These are phyloP conservation scores for Pythium phragmiticola DNA, from an alignment of 352 stramenopile genomes.

Conservation along the genomic window DNA sequence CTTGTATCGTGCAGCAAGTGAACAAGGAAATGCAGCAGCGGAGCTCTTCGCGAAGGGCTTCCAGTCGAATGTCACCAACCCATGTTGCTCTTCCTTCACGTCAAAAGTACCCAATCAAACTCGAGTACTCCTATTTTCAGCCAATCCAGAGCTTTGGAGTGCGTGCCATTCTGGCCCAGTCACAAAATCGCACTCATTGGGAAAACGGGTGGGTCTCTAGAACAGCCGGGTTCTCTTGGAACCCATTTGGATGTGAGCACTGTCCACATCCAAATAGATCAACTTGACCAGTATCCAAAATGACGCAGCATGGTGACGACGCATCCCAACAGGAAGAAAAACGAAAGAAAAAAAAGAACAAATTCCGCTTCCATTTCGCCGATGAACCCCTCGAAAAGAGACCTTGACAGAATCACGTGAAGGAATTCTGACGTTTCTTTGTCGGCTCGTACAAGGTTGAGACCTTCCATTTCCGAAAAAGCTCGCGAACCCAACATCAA, in stretches of 20 bases:
- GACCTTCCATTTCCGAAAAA: background rate
- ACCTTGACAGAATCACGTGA: background rate
- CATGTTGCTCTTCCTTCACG: slow-evolving; percentile 19
- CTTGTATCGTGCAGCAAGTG: background rate
- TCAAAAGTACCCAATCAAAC: slow-evolving; percentile 30
- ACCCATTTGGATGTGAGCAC: background rate
- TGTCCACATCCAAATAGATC: background rate
- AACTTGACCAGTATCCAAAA: slow-evolving; percentile 10
- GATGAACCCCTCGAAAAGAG: slow-evolving; percentile 9
- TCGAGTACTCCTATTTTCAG: slow-evolving; percentile 5
- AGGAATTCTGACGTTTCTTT: background rate
- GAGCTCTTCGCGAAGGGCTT: slow-evolving; percentile 6
- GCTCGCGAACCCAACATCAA: background rate
- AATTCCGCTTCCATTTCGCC: background rate
- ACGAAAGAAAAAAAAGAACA: slow-evolving; percentile 17
- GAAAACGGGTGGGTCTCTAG: slow-evolving; percentile 1
- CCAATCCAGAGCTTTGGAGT: slow-evolving; percentile 23
- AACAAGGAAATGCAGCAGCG: slow-evolving; percentile 3
- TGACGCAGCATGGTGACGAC: background rate
- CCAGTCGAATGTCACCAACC: slow-evolving; percentile 20
- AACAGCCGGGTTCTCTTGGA: background rate
- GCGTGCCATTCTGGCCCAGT: slow-evolving; percentile 22
- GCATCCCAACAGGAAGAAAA: background rate
- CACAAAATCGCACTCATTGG: background rate
- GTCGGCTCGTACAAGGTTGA: background rate